Base-by-base conservation (phyloP, 177 flowering plant species). In the Vitis hybrid region DNA sequence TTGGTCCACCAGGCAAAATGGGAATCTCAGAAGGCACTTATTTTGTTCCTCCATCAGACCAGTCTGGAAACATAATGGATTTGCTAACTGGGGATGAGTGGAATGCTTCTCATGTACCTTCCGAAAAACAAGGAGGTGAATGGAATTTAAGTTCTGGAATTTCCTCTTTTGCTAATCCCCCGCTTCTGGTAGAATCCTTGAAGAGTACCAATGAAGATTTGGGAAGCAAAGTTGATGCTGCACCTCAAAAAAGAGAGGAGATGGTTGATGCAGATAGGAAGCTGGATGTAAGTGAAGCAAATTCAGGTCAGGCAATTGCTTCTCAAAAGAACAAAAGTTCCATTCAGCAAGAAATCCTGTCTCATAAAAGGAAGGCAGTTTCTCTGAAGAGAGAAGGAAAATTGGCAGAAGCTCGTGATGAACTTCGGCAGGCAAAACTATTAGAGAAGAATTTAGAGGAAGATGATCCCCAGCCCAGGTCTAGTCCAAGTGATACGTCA, bases 311-410 rank as follows among this genome's bases (percentile, higher is more conserved):
- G 52, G 75, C 15, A 27, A 35, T 52, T 18, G 51, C 65, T 73
- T 70, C 82, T 72, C 69, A 62, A 11, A 67, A 55, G 56, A 49
- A 60, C 56, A 72, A 72, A 30, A 72, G 59, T 74, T 70, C 86
- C 48, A 61, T 74, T 18, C 75, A 71, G 57, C 86, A 86, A 76
- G 90, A 85, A 57, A 80, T 91, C 46, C 76, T 88, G 68, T 81
- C 78, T 74, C 89, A 62, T 56, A 93, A 91, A 77, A 86, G 78
- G 76, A 88, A 72, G 68, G 98, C 96, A 4, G 65, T 93, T 71
- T 70, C 85, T 72, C 74, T 93, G 63, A 93, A 93, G 78, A 88
- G 88, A 78, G 94, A 91, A 70, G 98, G 96, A 13, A 91, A 86
- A 78, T 60, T 93, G 64, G 80, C 76, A 54, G 98, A 93, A 75